Evolutionary conservation across 331 rosid genomes (phyloP), one percentile per base, ranked within the genome.

Genomic region (Malus hybrid): DNA sequence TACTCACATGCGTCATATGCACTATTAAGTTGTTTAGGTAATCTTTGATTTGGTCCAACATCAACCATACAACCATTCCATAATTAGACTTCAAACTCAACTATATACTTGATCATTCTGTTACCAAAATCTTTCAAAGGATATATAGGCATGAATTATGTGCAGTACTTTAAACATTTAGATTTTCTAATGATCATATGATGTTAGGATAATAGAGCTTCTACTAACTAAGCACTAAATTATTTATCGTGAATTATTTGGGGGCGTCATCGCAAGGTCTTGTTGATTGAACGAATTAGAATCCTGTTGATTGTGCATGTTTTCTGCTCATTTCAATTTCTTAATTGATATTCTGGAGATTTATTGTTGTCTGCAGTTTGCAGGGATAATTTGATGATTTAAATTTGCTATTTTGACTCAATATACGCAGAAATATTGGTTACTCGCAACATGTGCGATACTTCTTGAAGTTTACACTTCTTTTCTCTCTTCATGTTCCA

Each of bases 1-100:
- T 59, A 24, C 13, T 67, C 82, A 76, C 85, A 82, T 75, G 87
- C 70, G 76, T 80, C 87, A 83, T 76, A 77, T 82, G 83, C 74
- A 52, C 61, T n/a, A 48, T 27, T 69, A 54, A 79, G 72, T 29
- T 65, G 70, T 73, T 83, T 77, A 76, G 29, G 73, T 66, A 65
- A 8, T 78, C 73, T 69, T 56, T 76, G 69, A 76, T 61, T 76
- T 74, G 69, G 60, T 61, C 80, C 80, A 80, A 73, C 86, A 77
- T 67, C 84, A 86, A 82, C 76, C 76, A 79, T 61, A 75, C 71
- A 52, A 65, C 70, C 68, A 76, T 31, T 10, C 60, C 59, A 79
- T 56, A 73, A 81, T 80, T 73, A 48, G 57, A 33, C 65, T 62
- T 70, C 34, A 60, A 78, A 70, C 67, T 55, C 54, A 76, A 81